Evolutionary conservation across 176 grass and related monocot genomes (phyloP), one percentile per base, ranked within the genome.

Genomic region (Phoenix roebelenii): DNA sequence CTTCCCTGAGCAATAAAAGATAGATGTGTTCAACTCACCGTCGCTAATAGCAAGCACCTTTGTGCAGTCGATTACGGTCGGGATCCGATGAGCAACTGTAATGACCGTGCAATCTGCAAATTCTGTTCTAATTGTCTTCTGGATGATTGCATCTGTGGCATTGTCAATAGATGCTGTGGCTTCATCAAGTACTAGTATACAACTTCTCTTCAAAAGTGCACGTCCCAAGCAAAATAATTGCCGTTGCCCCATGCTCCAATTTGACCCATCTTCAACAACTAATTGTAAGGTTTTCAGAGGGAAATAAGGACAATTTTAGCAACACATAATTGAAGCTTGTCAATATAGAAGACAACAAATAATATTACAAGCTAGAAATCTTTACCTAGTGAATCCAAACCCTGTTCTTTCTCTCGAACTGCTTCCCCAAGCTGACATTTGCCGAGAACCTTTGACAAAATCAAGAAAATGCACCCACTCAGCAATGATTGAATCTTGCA

Each of bases 231-330:
- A 97, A 29, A 97, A 91, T 39, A 97, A 65, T 30, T 97, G 92
- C 39, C 92, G 85, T 82, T 97, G 87, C 15, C 93, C 93, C 93
- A 97, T 97, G 78, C 93, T 97, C 93, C 93, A 97, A 44, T 97
- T 97, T 0, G 81, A 91, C 3, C 93, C 93, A 12, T 88, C 87
- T 78, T 97, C 87, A 2, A 80, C 78, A 68, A 97, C 92, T 97
- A 66, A 55, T 7, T 16, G 7, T 12, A 50, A 52, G 18, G 18
- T 77, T 14, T 54, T 4, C 18, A 55, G 66, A 52, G 7, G 4
- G 7, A 51, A 23, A 29, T 18, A 18, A 65, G 50, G 4, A 52
- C 3, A 54, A 51, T 51, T 44, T 28, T 44, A 44, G 10, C 14
- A 44, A 14, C 35, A 44, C 6, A 44, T 44, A 44, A 14, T 0